Base-by-base conservation (phyloP, 139 green algal genomes). In the Trebouxia sp. region DNA sequence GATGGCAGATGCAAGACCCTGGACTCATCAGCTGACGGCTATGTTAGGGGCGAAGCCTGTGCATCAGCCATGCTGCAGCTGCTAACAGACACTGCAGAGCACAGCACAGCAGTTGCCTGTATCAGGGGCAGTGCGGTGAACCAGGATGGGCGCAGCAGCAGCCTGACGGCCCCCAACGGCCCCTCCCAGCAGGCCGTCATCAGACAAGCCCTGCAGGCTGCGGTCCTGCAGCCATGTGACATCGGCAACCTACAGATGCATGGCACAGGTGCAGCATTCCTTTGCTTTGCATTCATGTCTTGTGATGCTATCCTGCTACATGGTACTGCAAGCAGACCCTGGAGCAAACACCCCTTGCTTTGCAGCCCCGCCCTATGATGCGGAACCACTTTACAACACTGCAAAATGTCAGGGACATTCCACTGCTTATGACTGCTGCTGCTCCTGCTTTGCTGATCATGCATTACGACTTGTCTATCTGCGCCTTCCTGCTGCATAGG, bases 1-100 rank as follows among this genome's bases (percentile, higher is more conserved):
- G 93, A 97, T 41, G 94, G 94, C 50, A 83, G 94, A 35, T 97
- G 94, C 87, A 97, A 97, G 87, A 93, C 94, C 4, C 84, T 98
- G 53, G 92, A 95, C 66, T 84, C 82, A 9, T 76, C 88, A 20
- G 94, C 92, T 5, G 89, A 96, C 48, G 93, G 94, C 15, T 97
- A 84, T 82, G 72, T 79, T 32, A 35, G 48, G 15, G 48, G 75
- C 45, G 51, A 80, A 69, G 86, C 75, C 1, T 88, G 89, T 1
- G 41, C 41, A 35, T 37, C 67, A 26, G 41, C 42, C 38, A 85
- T 89, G 4, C 85, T 87, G 37, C 75, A 89, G 28, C 76, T 87
- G 24, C 22, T 83, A 69, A 39, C 83, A 77, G 32, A 42, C 10
- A 17, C 77, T 3, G 28, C 24, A 0, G 30, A 14, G 11, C 1